Evolutionary conservation across 345 rosid species (phyloP).

Genomic region (Zanthoxylum bungeanum): DNA sequence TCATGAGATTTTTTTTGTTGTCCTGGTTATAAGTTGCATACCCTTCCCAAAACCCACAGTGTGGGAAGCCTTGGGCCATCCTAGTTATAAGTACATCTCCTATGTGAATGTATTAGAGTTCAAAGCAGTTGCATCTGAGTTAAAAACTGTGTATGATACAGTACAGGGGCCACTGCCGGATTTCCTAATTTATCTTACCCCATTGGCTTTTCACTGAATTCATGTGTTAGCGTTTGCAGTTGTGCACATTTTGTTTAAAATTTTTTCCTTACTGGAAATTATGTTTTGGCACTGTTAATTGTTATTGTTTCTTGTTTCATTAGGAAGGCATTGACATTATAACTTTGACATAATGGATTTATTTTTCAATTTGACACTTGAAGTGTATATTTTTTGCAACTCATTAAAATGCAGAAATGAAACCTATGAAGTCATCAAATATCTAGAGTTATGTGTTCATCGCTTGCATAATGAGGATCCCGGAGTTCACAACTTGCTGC

Average conservation of each 20-base stretch:
- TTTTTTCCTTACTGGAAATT: neutral
- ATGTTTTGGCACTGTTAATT: neutral
- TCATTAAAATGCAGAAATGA: conserved; percentile 69
- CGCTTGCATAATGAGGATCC: conserved; percentile 93
- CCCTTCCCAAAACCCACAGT: too few relatives aligned
- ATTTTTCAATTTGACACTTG: neutral
- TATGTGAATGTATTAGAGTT: neutral
- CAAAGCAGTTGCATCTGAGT: neutral
- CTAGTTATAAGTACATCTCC: neutral
- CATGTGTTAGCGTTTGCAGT: neutral
- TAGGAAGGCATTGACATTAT: neutral
- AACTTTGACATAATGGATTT: too few relatives aligned
- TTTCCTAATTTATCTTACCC: conserved; percentile 1
- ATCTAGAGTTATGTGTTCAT: conserved; percentile 89
- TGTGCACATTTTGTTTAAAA: neutral
- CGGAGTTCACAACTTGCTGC: conserved; percentile 92
- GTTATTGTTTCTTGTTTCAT: neutral
- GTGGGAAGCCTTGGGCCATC: too few relatives aligned
- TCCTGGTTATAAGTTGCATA: too few relatives aligned
- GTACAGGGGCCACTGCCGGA: neutral
- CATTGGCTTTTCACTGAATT: conserved; percentile 3
- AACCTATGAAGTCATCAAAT: conserved; percentile 97
- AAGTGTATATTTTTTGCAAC: neutral
- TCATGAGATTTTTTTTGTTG: neutral
- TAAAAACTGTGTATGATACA: neutral